A percentile compares a stretch with the other conserved stretches of the same genome.
Conservation (phyloP, 495 filamentous ascomycete genomes). For the Massariosphaeria phaeospora region DNA sequence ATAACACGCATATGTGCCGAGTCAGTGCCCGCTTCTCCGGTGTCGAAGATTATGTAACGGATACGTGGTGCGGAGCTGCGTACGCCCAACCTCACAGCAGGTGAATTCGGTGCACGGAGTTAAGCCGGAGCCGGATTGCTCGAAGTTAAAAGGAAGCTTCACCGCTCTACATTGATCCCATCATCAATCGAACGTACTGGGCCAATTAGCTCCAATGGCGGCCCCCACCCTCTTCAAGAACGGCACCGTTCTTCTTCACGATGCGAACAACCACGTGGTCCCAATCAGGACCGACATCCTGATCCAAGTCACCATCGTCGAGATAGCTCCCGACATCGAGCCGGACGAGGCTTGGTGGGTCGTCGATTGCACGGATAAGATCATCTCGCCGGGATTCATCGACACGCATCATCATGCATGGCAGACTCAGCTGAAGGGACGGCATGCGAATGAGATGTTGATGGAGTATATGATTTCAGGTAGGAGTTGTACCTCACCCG, state of each 20-base stretch:
- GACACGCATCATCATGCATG: constrained; percentile 58
- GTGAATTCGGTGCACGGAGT: too few relatives aligned
- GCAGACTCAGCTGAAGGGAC: constrained; percentile 50
- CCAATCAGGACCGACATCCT: constrained; percentile 31
- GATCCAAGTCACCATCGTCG: constrained; percentile 38
- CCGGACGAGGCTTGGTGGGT: constrained; percentile 8
- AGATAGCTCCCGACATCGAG: constrained; percentile 21
- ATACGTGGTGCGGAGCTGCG: too few relatives aligned
- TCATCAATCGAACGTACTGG: too few relatives aligned
- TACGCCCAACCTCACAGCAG: too few relatives aligned
- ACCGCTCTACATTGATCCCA: too few relatives aligned
- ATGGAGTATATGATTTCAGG: constrained; percentile 44
- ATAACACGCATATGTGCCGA: too few relatives aligned
- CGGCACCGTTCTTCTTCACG: constrained; percentile 22
- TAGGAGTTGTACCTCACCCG: constrained; percentile 29
- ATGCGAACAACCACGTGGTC: constrained; percentile 19
- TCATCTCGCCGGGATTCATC: constrained; percentile 55
- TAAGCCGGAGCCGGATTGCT: too few relatives aligned
- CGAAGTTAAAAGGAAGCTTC: too few relatives aligned
- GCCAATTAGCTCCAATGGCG: too few relatives aligned
- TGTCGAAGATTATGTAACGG: too few relatives aligned
- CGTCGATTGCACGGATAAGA: constrained; percentile 52
- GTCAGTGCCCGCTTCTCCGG: too few relatives aligned
- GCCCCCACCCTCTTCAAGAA: constrained; percentile 8
- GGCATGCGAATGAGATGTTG: constrained; percentile 42